A percentile compares a stretch with the other conserved stretches of the same genome.
Evolutionary conservation across 495 filamentous ascomycete species (phyloP).

Genomic region (Niebla homalea): DNA sequence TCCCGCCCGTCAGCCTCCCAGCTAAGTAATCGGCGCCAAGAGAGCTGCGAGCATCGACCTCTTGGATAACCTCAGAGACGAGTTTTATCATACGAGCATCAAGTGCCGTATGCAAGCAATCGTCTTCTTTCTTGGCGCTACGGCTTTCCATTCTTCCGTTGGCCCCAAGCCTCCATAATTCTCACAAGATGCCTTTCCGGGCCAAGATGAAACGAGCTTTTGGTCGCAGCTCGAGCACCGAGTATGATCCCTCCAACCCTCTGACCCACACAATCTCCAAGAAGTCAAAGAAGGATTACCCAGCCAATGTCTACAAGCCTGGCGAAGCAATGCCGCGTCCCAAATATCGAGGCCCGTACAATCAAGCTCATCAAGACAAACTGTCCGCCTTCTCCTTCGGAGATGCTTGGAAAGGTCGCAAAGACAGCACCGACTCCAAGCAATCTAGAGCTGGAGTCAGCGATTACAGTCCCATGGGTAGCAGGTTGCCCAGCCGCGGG

Average conservation of each 20-base stretch:
- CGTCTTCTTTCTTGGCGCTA: too few species aligned
- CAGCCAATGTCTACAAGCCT: conserved; percentile 28
- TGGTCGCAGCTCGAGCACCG: conserved; percentile 5
- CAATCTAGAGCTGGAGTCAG: conserved; percentile 6
- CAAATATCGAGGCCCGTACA: conserved; percentile 39
- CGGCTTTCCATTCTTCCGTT: neutral
- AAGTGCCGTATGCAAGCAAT: too few species aligned
- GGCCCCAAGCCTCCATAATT: neutral
- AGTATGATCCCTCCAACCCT: conserved; percentile 17
- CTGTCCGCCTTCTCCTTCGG: conserved; percentile 39
- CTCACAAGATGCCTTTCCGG: conserved; percentile 29
- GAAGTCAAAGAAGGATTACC: conserved; percentile 32
- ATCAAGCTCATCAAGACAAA: conserved; percentile 35
- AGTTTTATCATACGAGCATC: too few species aligned
- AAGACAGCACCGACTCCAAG: conserved; percentile 10
- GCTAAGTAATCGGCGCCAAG: too few species aligned
- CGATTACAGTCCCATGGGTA: conserved; percentile 18
- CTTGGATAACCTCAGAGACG: too few species aligned
- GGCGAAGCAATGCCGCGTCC: conserved; percentile 34
- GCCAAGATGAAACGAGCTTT: conserved; percentile 22
- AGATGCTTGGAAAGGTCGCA: conserved; percentile 23
- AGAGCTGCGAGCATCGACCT: too few species aligned
- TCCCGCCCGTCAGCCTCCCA: too few species aligned
- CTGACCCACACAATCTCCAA: conserved; percentile 9
- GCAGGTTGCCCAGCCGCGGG: conserved; percentile 13